phyloP scores from a whole-genome alignment of 768 basidiomycete species.

The Termitomyces sp. region DNA sequence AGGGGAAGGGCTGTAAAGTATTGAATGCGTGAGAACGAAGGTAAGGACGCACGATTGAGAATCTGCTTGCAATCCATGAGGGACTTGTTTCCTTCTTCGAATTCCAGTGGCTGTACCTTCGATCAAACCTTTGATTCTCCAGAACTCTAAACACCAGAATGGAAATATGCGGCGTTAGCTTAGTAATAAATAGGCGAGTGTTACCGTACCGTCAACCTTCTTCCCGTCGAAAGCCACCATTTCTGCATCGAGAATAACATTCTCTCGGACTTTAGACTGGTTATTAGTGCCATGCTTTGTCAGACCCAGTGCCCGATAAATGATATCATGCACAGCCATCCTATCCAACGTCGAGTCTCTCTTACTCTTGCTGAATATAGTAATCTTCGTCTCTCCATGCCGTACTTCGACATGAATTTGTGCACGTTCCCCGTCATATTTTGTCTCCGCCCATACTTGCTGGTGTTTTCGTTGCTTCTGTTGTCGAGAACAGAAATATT shows the following conservation, averaged over 20 bases:
- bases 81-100: conserved; percentile 28
- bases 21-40: no score
- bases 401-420: conserved; percentile 78
- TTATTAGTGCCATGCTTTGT: conserved; percentile 7
- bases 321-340: conserved; percentile 55
- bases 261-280: conserved; percentile 28
- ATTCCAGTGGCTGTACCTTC: conserved; percentile 55
- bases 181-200: no score
- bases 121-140: conserved; percentile 64
- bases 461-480: conserved; percentile 14
- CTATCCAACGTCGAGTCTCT: conserved; percentile 81
- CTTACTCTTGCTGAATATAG: conserved; percentile 86
- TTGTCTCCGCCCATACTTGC: conserved; percentile 82
- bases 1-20: not conserved
- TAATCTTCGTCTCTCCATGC: conserved; percentile 45
- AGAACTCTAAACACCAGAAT: conserved; percentile 57
- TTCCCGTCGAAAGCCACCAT: conserved; percentile 80
- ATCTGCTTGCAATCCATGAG: conserved; percentile 4
- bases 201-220: conserved; percentile 63
- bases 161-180: not conserved
- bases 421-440: conserved; percentile 94
- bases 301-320: conserved; percentile 58
- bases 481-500: conserved; percentile 33
- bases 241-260: conserved; percentile 74
- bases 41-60: conserved; percentile 14